Conservation (phyloP, 768 basidiomycete genomes). For the Symmetrospora coprosmae region DNA sequence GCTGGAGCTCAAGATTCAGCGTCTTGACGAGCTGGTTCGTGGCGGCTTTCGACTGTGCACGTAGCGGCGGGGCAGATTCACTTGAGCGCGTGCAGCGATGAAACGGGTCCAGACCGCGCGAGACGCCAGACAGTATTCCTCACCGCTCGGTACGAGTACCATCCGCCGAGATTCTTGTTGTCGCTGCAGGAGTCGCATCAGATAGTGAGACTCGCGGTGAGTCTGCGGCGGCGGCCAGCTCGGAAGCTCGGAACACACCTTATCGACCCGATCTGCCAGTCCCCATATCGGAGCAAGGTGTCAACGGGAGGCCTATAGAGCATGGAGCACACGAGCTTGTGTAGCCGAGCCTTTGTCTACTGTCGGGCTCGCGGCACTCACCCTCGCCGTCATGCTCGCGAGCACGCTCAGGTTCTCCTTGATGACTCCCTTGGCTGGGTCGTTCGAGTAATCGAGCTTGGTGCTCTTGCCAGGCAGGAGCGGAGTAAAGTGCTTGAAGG, state of each 20-base stretch:
- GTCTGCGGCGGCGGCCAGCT: constrained; percentile 23
- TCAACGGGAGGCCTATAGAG: no score
- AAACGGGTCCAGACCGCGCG: no score
- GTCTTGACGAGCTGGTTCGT: constrained; percentile 39
- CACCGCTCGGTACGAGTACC: constrained; percentile 32
- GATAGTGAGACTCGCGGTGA: constrained; percentile 36
- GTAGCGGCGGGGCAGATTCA: no score
- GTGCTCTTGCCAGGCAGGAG: constrained; percentile 36
- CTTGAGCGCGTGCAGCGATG: no score
- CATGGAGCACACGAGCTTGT: no score
- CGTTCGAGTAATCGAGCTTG: constrained; percentile 23
- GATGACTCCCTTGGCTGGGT: constrained; percentile 37
- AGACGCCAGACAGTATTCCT: no score
- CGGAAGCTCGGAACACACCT: constrained; percentile 26
- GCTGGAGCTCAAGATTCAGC: constrained; percentile 38
- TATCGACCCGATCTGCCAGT: constrained; percentile 18
- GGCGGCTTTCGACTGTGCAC: constrained; percentile 41
- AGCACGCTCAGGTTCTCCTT: constrained; percentile 33
- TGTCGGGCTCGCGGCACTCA: constrained; percentile 29
- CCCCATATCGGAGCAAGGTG: no score
- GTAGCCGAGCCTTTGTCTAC: not conserved
- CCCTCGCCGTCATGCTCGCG: constrained; percentile 38
- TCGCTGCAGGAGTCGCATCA: no score
- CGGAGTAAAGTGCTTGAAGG: constrained; percentile 41
- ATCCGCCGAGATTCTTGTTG: constrained; percentile 21